Base-by-base conservation (phyloP, 495 filamentous ascomycete genomes). In the Lepraria neglecta region DNA sequence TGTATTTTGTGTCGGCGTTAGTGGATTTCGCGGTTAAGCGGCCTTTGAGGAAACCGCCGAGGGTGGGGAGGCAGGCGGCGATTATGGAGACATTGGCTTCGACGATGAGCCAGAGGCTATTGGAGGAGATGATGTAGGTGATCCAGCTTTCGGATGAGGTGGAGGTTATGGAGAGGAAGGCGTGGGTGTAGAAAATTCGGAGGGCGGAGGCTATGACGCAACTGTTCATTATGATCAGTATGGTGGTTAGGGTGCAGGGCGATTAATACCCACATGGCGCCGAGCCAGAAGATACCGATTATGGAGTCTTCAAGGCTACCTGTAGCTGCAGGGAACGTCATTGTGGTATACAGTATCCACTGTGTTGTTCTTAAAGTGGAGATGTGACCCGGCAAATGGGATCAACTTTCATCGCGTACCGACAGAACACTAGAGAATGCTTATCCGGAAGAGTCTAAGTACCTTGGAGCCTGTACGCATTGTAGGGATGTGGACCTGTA, bases 1-100 rank as follows among this genome's bases (percentile, higher is more conserved):
- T 7, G 33, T 38, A 38, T 11, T 38, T 38, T 11, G 33, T 7
- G 33, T 11, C 33, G 33, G 33, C 33, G 6, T 38, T 11, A 38
- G 11, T 38, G 10, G 14, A 19, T 14, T 56, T 6, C 10, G 53
- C 15, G 30, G 53, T 17, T 19, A 28, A 43, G 42, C 61, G 28
- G 31, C 61, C 43, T 27, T 43, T 35, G 54, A 63, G 27, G 27
- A 58, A 33, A 10, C 54, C 28, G 55, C 61, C 35, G 42, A 35
- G 38, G 61, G 54, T 58, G 6, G 61, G 61, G 31, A 63, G 61
- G 44, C 61, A 63, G 44, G 42, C 61, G 43, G 61, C 55, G 54
- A 63, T 63, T 17, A 53, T 44, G 54, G 53, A 31, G n/a, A 28
- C n/a, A 48, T 33, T 38, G 28, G 52, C 17, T 28, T 63, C 61